Evolutionary conservation across 345 rosid genomes (phyloP), one percentile per base, ranked within the genome.

Genomic region (Brassica juncea): DNA sequence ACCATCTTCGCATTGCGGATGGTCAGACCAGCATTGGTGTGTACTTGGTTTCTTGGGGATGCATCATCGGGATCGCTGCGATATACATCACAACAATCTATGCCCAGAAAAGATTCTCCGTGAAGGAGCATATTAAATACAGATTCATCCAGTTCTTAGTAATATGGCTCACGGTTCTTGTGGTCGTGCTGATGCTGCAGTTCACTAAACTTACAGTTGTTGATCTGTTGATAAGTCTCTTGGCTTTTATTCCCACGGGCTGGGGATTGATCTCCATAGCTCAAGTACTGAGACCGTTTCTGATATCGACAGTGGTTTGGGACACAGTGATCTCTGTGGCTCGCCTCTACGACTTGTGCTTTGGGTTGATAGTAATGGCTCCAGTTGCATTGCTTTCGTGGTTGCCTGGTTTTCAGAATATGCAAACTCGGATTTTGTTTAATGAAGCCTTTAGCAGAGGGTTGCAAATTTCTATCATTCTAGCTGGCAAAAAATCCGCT

Each of bases 361-460:
- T 91, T 72, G 98, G 97, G 54, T 87, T 93, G 77, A 88, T 91
- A 69, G 90, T 89, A 65, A 84, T 93, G 97, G 80, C 81, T 63
- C 98, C 98, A 21, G 89, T 93, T 73, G 98, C 98, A 23, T 85
- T 93, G 71, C 82, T 93, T 44, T 91, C 98, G 37, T 93, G 98
- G 98, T 76, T 93, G 86, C 97, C 98, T 73, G 98, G 98, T 73
- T 88, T 91, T 81, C 97, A 93, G 85, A 83, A 92, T 60, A 93
- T 93, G 98, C 97, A 93, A 83, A 91, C 98, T 0, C 84, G 97
- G 75, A 88, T 93, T 57, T 82, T 93, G 67, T 93, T 93, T 73
- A 93, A 93, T 64, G 98, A 93, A 58, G 98, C 97, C 42, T 93
- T 93, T 81, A 93, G 94, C 83, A 82, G 98, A 83, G 98, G 97